phyloP scores from a whole-genome alignment of 2,329 filamentous ascomycete genomes.

The Paecilomyces fulvus region DNA sequence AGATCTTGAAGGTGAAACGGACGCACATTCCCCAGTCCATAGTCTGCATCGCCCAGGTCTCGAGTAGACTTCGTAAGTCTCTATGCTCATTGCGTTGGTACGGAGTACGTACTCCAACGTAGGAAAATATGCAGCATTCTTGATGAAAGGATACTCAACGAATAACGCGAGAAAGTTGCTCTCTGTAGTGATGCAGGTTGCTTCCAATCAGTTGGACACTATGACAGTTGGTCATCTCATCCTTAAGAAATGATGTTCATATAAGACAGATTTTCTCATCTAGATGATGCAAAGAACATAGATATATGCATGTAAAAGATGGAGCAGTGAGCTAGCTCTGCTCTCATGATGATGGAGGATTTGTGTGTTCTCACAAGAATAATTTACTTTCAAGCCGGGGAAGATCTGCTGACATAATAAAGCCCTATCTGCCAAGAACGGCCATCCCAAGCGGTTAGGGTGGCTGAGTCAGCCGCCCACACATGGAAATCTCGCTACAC shows the following conservation, averaged over 20 bases:
- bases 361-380: too few relatives aligned
- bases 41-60: neutral
- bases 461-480: conserved; percentile 29
- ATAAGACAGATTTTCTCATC: too few relatives aligned
- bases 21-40: neutral
- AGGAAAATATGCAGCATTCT: neutral
- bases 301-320: too few relatives aligned
- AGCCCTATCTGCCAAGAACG: conserved; percentile 16
- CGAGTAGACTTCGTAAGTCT: neutral
- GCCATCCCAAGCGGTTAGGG: conserved; percentile 16
- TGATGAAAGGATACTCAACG: neutral
- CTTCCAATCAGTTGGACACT: too few relatives aligned
- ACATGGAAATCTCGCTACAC: conserved; percentile 33
- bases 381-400: neutral
- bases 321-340: too few relatives aligned
- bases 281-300: too few relatives aligned
- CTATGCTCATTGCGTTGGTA: neutral
- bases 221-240: too few relatives aligned
- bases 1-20: neutral
- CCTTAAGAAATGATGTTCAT: too few relatives aligned
- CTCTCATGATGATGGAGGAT: too few relatives aligned
- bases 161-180: neutral
- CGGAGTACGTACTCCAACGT: too few relatives aligned
- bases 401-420: conserved; percentile 14
- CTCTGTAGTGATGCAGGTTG: neutral